Evolutionary conservation across 2,329 filamentous ascomycete species (phyloP).

Genomic region (Paecilomyces formosus): DNA sequence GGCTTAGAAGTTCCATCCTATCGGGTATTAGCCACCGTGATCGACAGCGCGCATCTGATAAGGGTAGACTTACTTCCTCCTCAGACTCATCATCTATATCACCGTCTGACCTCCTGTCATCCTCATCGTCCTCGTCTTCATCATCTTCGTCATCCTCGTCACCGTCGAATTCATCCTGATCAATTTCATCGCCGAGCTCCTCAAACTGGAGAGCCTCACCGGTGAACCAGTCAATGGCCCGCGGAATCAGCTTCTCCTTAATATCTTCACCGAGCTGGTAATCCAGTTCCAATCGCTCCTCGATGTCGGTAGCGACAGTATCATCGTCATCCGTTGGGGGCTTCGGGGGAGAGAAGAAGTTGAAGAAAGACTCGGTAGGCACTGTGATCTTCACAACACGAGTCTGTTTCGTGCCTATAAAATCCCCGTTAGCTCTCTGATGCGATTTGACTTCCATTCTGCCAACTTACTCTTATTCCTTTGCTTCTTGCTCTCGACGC

Average conservation of each 20-base stretch:
- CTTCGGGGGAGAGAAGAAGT: conserved; percentile 96
- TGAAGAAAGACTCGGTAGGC: conserved; percentile 96
- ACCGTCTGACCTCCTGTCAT: conserved; percentile 61
- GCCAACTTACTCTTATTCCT: conserved; percentile 85
- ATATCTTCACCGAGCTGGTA: conserved; percentile 99
- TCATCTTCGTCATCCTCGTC: conserved; percentile 92
- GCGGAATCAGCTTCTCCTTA: conserved; percentile 98
- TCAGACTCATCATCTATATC: conserved; percentile 58
- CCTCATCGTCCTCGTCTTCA: conserved; percentile 75
- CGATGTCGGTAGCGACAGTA: conserved; percentile 79
- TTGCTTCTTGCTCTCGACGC: conserved; percentile 98
- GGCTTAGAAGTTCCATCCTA: conserved; percentile 83
- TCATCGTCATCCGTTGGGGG: conserved; percentile 63
- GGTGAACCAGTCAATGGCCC: conserved; percentile 98
- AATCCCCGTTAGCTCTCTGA: neutral
- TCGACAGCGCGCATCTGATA: conserved; percentile 1
- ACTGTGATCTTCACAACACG: conserved; percentile 99
- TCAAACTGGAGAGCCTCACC: conserved; percentile 96
- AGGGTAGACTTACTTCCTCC: conserved; percentile 36
- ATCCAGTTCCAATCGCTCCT: conserved; percentile 95
- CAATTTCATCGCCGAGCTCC: conserved; percentile 79
- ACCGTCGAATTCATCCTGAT: conserved; percentile 76
- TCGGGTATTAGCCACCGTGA: conserved; percentile 14
- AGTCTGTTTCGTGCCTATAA: conserved; percentile 92
- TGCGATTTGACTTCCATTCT: neutral